A percentile compares a stretch with the other conserved stretches of the same genome.
Conservation (phyloP, 225 moss, liverwort and hornwort species). For the Polytrichum formosum region DNA sequence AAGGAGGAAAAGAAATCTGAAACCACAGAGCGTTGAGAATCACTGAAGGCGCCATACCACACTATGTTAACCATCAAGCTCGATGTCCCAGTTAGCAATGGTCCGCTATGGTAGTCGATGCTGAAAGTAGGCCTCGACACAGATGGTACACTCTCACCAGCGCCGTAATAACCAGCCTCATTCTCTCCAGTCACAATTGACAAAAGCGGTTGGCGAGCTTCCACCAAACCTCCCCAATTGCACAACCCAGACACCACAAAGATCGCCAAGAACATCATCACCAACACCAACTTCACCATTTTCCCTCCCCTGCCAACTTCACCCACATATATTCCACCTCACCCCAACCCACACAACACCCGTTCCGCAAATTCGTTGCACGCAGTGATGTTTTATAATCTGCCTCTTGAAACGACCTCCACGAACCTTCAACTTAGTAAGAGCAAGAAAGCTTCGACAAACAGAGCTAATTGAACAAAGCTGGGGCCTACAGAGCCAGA, state of each 20-base stretch:
- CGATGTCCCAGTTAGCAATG: slow-evolving; percentile 35
- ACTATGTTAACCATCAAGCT: slow-evolving; percentile 52
- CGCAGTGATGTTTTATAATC: too few species aligned
- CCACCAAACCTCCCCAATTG: slow-evolving; percentile 1
- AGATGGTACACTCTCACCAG: background rate
- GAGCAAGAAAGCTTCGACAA: too few species aligned
- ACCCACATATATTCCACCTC: background rate
- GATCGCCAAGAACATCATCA: slow-evolving; percentile 23
- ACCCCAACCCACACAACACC: too few species aligned
- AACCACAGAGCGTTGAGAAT: slow-evolving; percentile 34
- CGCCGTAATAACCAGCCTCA: background rate
- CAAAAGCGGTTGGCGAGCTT: slow-evolving; percentile 21
- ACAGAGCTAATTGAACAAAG: too few species aligned
- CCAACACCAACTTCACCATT: slow-evolving; percentile 15
- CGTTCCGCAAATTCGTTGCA: too few species aligned
- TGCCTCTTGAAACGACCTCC: too few species aligned
- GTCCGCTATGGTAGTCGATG: slow-evolving; percentile 73
- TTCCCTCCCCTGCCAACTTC: background rate
- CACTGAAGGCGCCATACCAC: slow-evolving; percentile 81
- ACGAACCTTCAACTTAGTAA: too few species aligned
- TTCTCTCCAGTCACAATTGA: slow-evolving; percentile 14
- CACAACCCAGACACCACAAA: background rate
- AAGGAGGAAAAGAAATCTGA: slow-evolving; percentile 74
- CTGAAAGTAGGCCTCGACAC: slow-evolving; percentile 30
- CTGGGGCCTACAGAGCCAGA: too few species aligned